phyloP scores from a whole-genome alignment of 2,329 filamentous ascomycete genomes.

The Penicillium sp. region DNA sequence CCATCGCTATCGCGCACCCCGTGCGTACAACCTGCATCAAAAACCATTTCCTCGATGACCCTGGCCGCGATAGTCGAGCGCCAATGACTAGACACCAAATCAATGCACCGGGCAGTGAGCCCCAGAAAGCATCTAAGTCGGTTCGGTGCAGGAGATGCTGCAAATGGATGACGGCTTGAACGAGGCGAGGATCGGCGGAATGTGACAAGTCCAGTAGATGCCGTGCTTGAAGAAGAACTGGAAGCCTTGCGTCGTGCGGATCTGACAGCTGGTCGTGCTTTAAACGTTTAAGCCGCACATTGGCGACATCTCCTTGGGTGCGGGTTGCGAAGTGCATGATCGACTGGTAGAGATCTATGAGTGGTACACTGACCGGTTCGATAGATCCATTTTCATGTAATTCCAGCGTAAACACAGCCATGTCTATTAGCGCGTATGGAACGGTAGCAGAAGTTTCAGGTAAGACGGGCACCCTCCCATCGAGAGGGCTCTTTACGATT shows the following conservation, averaged over 20 bases:
- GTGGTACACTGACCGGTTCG: neutral
- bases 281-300: neutral
- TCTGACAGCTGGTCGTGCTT: neutral
- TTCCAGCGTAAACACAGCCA: neutral
- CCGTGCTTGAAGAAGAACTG: neutral
- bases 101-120: conserved; percentile 19
- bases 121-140: conserved; percentile 17
- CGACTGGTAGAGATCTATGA: neutral
- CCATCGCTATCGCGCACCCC: conserved; percentile 19
- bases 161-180: neutral
- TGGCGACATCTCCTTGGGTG: neutral
- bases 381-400: neutral
- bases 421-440: neutral
- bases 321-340: neutral
- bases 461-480: neutral
- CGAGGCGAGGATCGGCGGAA: neutral
- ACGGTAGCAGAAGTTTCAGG: neutral
- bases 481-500: neutral
- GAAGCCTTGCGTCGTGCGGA: neutral
- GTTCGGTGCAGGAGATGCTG: conserved; percentile 16
- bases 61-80: conserved; percentile 12
- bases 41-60: conserved; percentile 18
- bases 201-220: neutral
- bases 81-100: conserved; percentile 24
- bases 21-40: conserved; percentile 23